Conservation (phyloP, 2,329 filamentous ascomycete species). For the Pestalotiopsis sp. region DNA sequence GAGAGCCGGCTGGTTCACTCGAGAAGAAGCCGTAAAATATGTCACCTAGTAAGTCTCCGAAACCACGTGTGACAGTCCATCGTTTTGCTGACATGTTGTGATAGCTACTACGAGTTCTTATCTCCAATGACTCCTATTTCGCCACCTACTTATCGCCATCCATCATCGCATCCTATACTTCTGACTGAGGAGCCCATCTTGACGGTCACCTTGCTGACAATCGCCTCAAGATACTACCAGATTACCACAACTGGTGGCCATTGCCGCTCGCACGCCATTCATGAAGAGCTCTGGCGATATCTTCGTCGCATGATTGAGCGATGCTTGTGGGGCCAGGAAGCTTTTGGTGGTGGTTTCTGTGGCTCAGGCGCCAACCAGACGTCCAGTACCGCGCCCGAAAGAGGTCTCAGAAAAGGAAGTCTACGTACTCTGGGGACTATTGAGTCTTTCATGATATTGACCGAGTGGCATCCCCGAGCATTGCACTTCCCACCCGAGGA, state of each 20-base stretch:
- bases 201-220: constrained; percentile 87
- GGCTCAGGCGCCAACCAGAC: constrained; percentile 70
- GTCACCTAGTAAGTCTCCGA: constrained; percentile 76
- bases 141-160: constrained; percentile 84
- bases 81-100: background rate
- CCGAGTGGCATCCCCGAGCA: constrained; percentile 95
- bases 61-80: constrained; percentile 7
- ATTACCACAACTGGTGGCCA: constrained; percentile 79
- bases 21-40: constrained; percentile 89
- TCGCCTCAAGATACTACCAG: constrained; percentile 83
- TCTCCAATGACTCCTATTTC: constrained; percentile 93
- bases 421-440: constrained; percentile 90
- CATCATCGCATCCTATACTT: constrained; percentile 77
- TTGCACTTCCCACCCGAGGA: constrained; percentile 91
- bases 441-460: constrained; percentile 90
- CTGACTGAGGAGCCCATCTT: constrained; percentile 92
- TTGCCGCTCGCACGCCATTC: constrained; percentile 87
- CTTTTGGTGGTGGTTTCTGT: constrained; percentile 87
- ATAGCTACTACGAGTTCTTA: constrained; percentile 85
- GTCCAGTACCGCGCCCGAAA: constrained; percentile 71
- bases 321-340: constrained; percentile 93
- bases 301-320: constrained; percentile 93
- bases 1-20: constrained; percentile 95
- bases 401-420: constrained; percentile 74
- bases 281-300: constrained; percentile 94